phyloP scores from a whole-genome alignment of 1,139 yeast genomes.

The Meyerozyma guilliermondii region DNA sequence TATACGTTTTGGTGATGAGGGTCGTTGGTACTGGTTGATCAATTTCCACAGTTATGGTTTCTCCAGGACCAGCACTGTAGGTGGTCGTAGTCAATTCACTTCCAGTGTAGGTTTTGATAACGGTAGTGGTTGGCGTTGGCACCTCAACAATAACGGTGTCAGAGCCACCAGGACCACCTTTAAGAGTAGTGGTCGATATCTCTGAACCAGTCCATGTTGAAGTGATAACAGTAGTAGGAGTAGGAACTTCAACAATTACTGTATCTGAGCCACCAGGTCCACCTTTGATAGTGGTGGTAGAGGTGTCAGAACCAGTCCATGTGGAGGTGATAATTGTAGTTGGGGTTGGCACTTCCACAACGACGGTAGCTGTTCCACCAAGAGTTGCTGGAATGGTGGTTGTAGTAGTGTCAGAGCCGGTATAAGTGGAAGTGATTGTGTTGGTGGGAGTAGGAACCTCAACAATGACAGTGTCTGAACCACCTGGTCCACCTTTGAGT shows the following conservation, averaged over 20 bases:
- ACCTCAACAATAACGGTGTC: slow-evolving; percentile 7
- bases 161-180: slow-evolving; percentile 10
- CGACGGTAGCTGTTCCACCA: slow-evolving; percentile 9
- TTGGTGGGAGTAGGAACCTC: slow-evolving; percentile 15
- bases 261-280: slow-evolving; percentile 12
- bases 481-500: slow-evolving; percentile 1
- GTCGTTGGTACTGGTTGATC: slow-evolving; percentile 5
- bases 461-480: slow-evolving; percentile 11
- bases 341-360: slow-evolving; percentile 12
- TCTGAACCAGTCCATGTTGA: slow-evolving; percentile 9
- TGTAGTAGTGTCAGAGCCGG: slow-evolving; percentile 9
- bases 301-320: slow-evolving; percentile 8
- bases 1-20: slow-evolving; percentile 2
- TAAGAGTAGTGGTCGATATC: slow-evolving; percentile 7
- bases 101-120: slow-evolving; percentile 10
- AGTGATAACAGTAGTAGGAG: slow-evolving; percentile 11
- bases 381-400: slow-evolving; percentile 7
- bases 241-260: slow-evolving; percentile 16
- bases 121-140: slow-evolving; percentile 5
- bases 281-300: slow-evolving; percentile 5
- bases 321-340: slow-evolving; percentile 7
- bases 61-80: slow-evolving; percentile 4
- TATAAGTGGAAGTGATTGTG: slow-evolving; percentile 9
- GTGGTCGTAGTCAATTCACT: slow-evolving; percentile 5
- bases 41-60: slow-evolving; percentile 7